These are phyloP conservation scores for Chalciporus sp. DNA, from an alignment of 1,284 basidiomycete genomes.

Conservation along the genomic window DNA sequence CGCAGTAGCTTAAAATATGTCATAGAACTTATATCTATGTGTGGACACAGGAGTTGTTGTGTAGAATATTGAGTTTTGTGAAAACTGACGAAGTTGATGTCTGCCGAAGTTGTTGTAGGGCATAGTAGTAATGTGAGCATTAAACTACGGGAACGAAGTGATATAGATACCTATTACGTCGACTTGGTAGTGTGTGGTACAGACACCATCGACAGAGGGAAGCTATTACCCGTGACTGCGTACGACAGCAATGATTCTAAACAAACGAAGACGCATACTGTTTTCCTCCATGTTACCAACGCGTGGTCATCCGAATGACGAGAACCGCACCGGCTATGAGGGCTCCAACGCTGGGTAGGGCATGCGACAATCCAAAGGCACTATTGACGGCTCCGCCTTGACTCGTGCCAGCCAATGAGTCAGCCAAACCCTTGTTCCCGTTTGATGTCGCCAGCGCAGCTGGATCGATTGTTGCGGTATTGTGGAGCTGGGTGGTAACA, in stretches of 20 bases:
- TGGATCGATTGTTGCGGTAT: constrained; percentile 35
- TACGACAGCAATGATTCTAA: constrained; percentile 22
- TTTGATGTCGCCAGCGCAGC: constrained; percentile 36
- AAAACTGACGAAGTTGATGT: too few relatives aligned
- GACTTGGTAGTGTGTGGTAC: not conserved
- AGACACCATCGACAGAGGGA: not conserved
- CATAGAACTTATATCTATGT: too few relatives aligned
- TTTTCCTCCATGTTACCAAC: not conserved
- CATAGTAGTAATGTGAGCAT: too few relatives aligned
- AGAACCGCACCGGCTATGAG: constrained; percentile 21
- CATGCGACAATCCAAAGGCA: constrained; percentile 9
- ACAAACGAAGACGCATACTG: constrained; percentile 15
- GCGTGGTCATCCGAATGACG: constrained; percentile 5
- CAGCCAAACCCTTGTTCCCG: constrained; percentile 26
- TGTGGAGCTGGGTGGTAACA: constrained; percentile 32
- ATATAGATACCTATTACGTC: constrained; percentile 1
- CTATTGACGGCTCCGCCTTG: not conserved
- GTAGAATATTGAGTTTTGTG: too few relatives aligned
- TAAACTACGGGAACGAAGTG: not conserved
- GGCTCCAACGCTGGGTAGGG: constrained; percentile 11
- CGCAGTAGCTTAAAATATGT: too few relatives aligned
- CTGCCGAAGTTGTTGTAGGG: too few relatives aligned
- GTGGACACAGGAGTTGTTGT: too few relatives aligned
- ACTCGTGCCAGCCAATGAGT: constrained; percentile 10
- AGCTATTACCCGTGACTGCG: constrained; percentile 6